Base-by-base conservation (phyloP, 2,329 filamentous ascomycete species). In the Diaporthe sp. region DNA sequence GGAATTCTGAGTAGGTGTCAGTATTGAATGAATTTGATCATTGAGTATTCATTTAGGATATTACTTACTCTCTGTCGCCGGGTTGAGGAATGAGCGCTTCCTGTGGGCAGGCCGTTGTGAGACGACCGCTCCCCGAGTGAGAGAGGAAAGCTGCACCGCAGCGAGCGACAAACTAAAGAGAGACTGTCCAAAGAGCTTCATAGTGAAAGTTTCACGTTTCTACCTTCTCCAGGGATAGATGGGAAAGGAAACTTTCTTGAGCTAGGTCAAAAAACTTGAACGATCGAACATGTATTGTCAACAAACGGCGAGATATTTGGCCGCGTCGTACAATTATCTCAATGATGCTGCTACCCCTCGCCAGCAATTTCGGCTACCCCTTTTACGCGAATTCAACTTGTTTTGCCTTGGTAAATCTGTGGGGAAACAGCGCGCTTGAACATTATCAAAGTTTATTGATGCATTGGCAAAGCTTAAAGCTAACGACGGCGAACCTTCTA, bases 381-480 rank as follows among this genome's bases (percentile, higher is more conserved):
- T 61, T 42, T 61, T 45, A 15, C 58, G 25, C n/a, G 45, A 13
- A 61, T 28, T 45, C 13, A 42, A 30, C 9, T n/a, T 45, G 38
- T 38, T 61, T n/a, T 61, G 58, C 25, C n/a, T 22, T 61, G 15
- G 58, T 30, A 12, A 45, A 10, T 61, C 25, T 22, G 38, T 45
- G 58, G 28, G 58, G 25, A 61, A 25, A 22, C 12, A 30, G n/a
- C 4, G 9, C 38, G 38, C 58, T 19, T 61, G 38, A 45, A 61
- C 40, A 22, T 22, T 61, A 45, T 13, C n/a, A 45, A 61, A 61
- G 58, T 38, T 61, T 61, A 61, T 61, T 61, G 58, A 61, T 45
- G 58, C 58, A 61, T 61, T 61, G 38, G 58, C 38, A 61, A 45
- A 61, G 38, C 25, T 61, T 61, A 60, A 61, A 61, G 7, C 45